A percentile compares a stretch with the other conserved stretches of the same genome.
phyloP scores from a whole-genome alignment of 2,329 filamentous ascomycete genomes.

The Alternaria sp. region DNA sequence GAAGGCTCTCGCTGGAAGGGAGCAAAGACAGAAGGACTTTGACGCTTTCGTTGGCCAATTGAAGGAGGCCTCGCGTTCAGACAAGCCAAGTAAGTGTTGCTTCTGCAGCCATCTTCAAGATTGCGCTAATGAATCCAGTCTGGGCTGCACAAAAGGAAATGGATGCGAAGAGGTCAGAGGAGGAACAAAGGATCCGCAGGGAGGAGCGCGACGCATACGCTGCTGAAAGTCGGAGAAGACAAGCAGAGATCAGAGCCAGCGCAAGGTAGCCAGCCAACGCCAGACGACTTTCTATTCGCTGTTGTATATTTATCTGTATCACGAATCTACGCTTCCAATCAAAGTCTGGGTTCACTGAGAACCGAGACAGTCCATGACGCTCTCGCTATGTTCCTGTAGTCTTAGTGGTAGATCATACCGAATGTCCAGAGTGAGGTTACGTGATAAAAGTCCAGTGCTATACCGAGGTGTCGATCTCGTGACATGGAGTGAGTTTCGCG shows the following conservation, averaged over 20 bases:
- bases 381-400: not conserved
- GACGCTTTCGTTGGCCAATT: slow-evolving; percentile 84
- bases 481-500: slow-evolving; percentile 35
- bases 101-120: not conserved
- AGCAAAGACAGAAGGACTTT: slow-evolving; percentile 82
- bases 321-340: slow-evolving; percentile 27
- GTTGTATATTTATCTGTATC: slow-evolving; percentile 31
- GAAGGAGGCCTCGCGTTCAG: slow-evolving; percentile 88
- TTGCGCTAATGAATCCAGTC: slow-evolving; percentile 37
- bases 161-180: slow-evolving; percentile 41
- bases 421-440: not conserved
- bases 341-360: not conserved
- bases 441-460: not conserved
- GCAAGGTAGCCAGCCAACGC: slow-evolving; percentile 28
- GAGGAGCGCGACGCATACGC: slow-evolving; percentile 44
- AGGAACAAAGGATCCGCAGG: slow-evolving; percentile 38
- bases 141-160: slow-evolving; percentile 49
- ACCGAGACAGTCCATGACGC: not conserved
- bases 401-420: not conserved
- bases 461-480: slow-evolving; percentile 25
- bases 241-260: slow-evolving; percentile 48
- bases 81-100: slow-evolving; percentile 78
- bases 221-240: slow-evolving; percentile 45
- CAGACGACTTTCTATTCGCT: slow-evolving; percentile 10
- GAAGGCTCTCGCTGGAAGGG: slow-evolving; percentile 79